Percentiles rank a stretch among this genome's conserved stretches.
Evolutionary conservation across 306 rosid genomes (phyloP).

Genomic region (Erythrophleum fordii): DNA sequence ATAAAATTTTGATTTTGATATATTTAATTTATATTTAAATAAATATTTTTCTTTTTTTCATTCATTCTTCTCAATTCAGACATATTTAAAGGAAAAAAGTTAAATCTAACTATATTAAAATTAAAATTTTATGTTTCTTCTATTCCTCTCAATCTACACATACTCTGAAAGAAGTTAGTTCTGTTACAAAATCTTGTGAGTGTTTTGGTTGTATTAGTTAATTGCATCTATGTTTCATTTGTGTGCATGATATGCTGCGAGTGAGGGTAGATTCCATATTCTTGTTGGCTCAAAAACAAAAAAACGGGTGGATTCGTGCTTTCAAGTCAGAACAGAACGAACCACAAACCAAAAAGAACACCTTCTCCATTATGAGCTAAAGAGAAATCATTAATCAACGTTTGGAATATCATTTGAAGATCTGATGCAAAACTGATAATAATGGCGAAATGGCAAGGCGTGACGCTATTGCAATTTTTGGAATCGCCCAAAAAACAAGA

Average conservation of each 20-base stretch:
- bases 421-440: conserved; percentile 7
- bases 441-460: background rate
- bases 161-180: no score
- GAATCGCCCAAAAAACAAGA: conserved; percentile 12
- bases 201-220: background rate
- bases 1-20: no score
- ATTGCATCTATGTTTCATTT: background rate
- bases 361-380: background rate
- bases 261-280: background rate
- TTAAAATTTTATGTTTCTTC: no score
- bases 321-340: background rate
- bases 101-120: no score
- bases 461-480: conserved; percentile 28
- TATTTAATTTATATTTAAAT: no score
- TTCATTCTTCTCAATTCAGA: no score
- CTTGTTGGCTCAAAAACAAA: background rate
- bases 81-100: no score
- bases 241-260: background rate
- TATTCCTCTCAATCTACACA: no score
- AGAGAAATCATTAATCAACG: background rate
- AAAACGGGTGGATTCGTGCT: background rate
- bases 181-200: no score
- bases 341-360: conserved; percentile 11
- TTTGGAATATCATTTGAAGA: background rate
- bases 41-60: no score